Evolutionary conservation across 352 stramenopile genomes (phyloP), one percentile per base, ranked within the genome.

Genomic region (Phytophthora vignae): DNA sequence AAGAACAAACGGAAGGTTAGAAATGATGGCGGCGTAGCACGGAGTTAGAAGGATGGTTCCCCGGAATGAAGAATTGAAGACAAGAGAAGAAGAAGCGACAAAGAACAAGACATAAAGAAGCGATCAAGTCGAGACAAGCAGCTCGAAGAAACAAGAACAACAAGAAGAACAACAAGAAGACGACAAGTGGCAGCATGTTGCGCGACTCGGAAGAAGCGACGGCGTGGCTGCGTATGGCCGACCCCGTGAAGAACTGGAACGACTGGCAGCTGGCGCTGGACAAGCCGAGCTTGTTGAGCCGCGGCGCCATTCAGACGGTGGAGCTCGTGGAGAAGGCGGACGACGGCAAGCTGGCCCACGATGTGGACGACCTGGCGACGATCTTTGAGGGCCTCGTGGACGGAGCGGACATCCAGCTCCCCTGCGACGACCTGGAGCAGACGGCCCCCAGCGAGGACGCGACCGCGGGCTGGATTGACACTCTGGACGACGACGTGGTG

Each of bases 11-110:
- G 73, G 64, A 81, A 84, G 79, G 84, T 90, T 82, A 90, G 83
- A 90, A 91, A 88, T 79, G 81, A 94, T 90, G 84, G 75, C 76
- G 78, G 81, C 76, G 80, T 88, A 85, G 77, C 78, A 82, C 85
- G 77, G 76, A 79, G 80, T 88, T 92, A 88, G 84, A 78, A 94
- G 78, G 76, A 94, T 94, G 86, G 84, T 87, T 88, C 85, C 86
- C 86, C 83, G 74, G 69, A 81, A 91, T 92, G 83, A 90, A 79
- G 66, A 88, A 85, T 76, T 90, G 69, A 91, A 90, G 64, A 85
- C 71, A 91, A 88, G 74, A 89, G 75, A 81, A 89, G 64, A 87
- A 81, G 69, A 86, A 88, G 60, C 58, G 54, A 76, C 70, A 58
- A 81, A 79, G 67, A 79, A 74, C 55, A 66, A 78, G 55, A 66